These are phyloP conservation scores for Bolboschoenoplectus hybrid DNA, from an alignment of 202 grass and related monocot genomes.

Conservation along the genomic window DNA sequence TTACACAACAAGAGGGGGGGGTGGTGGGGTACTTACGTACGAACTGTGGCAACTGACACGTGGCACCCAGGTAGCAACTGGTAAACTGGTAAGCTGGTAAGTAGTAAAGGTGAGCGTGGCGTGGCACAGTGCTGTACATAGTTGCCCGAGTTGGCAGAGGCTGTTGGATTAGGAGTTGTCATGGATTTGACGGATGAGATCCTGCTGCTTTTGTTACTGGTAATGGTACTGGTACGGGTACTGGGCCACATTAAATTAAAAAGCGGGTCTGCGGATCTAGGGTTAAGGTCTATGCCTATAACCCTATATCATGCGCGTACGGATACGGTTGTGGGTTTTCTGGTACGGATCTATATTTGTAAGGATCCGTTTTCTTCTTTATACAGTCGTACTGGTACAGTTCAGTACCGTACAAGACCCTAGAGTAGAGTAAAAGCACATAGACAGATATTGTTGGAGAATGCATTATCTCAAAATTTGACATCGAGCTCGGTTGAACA, in stretches of 20 bases:
- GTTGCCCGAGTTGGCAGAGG: slow-evolving; percentile 3
- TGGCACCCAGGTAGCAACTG: neutral
- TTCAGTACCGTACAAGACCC: neutral
- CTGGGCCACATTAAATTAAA: neutral
- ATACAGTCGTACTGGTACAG: neutral
- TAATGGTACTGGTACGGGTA: neutral
- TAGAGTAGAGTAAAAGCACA: neutral
- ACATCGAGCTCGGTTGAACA: no score
- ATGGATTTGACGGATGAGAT: slow-evolving; percentile 33
- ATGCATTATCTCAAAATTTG: no score
- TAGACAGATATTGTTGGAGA: no score
- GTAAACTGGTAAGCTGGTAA: no score
- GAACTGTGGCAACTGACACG: neutral
- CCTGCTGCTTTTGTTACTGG: neutral
- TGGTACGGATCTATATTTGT: no score
- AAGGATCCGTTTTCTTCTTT: no score
- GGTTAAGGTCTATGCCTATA: neutral
- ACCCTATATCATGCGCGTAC: neutral
- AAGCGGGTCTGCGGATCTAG: neutral
- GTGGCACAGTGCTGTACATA: neutral
- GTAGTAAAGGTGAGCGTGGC: neutral
- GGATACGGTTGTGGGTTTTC: no score
- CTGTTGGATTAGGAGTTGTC: neutral
- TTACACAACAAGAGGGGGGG: neutral
- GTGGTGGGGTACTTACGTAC: neutral